Conservation (phyloP, 2,329 filamentous ascomycete genomes). For the Neoarthrinium moseri region DNA sequence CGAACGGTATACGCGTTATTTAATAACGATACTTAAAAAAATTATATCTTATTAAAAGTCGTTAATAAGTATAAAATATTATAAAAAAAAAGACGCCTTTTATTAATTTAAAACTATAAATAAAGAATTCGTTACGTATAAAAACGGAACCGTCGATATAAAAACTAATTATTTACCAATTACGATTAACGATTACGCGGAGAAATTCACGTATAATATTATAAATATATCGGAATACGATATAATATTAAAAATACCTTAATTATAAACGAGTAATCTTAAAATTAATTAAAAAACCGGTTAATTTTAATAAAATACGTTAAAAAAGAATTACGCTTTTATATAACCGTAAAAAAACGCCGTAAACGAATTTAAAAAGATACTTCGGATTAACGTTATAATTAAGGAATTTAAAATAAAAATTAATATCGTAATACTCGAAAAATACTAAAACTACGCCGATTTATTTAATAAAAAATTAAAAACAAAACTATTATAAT, state of each 20-base stretch:
- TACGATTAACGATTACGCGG: neutral
- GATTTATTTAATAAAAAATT: slow-evolving; percentile 3
- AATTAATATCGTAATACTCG: neutral
- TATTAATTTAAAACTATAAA: neutral
- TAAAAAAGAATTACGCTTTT: neutral
- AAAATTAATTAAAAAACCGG: neutral
- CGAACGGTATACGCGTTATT: no score
- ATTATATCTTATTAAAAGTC: neutral
- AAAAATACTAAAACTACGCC: slow-evolving; percentile 1
- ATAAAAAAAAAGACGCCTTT: neutral
- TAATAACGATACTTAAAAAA: neutral
- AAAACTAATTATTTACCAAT: neutral
- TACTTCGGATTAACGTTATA: slow-evolving; percentile 2
- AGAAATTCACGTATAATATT: slow-evolving; percentile 1
- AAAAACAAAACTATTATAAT: no score
- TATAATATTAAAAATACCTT: slow-evolving; percentile 6
- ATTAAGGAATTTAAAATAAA: slow-evolving; percentile 1
- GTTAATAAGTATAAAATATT: neutral
- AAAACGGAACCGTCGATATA: neutral
- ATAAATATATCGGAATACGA: slow-evolving; percentile 1
- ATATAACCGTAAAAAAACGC: no score
- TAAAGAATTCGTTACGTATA: neutral
- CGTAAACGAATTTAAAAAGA: neutral
- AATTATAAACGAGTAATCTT: neutral
- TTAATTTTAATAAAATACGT: neutral